Percentiles rank a stretch among this genome's conserved stretches.
Conservation (phyloP, 73 alveolate species). For the Urostyla sp. region DNA sequence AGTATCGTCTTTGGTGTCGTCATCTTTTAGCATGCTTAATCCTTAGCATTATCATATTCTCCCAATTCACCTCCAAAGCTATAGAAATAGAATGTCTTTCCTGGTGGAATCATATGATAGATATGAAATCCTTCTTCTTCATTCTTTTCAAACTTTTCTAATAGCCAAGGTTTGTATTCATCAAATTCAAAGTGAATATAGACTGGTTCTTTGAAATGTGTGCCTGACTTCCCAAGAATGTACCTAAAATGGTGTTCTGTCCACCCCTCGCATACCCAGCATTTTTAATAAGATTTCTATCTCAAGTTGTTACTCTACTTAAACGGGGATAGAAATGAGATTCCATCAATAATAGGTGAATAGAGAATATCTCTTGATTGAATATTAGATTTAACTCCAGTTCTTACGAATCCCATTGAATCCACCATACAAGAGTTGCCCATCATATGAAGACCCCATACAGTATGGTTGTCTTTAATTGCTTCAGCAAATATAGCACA, state of each 20-base stretch:
- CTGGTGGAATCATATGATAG: constrained; percentile 63
- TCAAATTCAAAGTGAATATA: constrained; percentile 64
- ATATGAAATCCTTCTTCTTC: neutral
- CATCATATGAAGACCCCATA: constrained; percentile 90
- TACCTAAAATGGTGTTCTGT: constrained; percentile 43
- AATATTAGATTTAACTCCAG: constrained; percentile 3
- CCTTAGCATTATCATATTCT: constrained; percentile 14
- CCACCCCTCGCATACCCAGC: constrained; percentile 81
- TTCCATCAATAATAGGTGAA: constrained; percentile 38
- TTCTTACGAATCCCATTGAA: constrained; percentile 79
- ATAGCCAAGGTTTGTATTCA: constrained; percentile 59
- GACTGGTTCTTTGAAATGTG: constrained; percentile 29
- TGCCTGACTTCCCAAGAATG: constrained; percentile 38
- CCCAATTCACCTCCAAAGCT: constrained; percentile 34
- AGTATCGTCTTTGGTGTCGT: constrained; percentile 5
- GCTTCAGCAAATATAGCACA: constrained; percentile 79
- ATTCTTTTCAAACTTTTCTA: constrained; percentile 19
- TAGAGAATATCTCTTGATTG: constrained; percentile 36
- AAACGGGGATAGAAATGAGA: neutral
- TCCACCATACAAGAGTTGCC: constrained; percentile 91
- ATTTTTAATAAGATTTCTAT: constrained; percentile 25
- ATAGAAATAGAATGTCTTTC: constrained; percentile 44
- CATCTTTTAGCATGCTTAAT: neutral
- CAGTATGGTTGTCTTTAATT: constrained; percentile 77
- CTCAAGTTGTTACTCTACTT: constrained; percentile 13